These are phyloP conservation scores for Podospora bellae-mahoneyi DNA, from an alignment of 495 filamentous ascomycete species.

Conservation along the genomic window DNA sequence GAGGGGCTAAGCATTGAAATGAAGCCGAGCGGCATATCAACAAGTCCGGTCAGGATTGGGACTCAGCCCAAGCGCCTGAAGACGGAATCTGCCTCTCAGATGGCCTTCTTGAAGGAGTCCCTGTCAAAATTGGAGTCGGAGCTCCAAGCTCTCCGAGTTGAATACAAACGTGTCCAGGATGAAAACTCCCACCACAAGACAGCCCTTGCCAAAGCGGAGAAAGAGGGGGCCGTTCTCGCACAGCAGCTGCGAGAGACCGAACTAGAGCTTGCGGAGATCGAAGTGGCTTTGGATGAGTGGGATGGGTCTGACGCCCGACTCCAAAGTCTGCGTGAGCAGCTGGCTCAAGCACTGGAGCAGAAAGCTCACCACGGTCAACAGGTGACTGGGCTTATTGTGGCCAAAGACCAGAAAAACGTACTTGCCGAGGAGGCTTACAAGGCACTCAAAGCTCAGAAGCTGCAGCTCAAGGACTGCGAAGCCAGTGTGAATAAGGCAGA, in stretches of 20 bases:
- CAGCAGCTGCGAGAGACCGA: conserved; percentile 25
- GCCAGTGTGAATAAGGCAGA: conserved; percentile 53
- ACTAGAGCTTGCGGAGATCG: conserved; percentile 27
- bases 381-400: background rate
- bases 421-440: conserved; percentile 31
- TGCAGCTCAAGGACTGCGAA: conserved; percentile 48
- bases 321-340: conserved; percentile 33
- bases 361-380: conserved; percentile 40
- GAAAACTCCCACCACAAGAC: conserved; percentile 56
- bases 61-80: conserved; percentile 66
- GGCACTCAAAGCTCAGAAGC: conserved; percentile 24
- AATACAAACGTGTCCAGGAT: conserved; percentile 51
- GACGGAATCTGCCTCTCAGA: conserved; percentile 68
- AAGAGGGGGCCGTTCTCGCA: conserved; percentile 26
- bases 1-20: conserved; percentile 62
- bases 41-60: conserved; percentile 31
- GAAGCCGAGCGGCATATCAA: conserved; percentile 36
- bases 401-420: conserved; percentile 37
- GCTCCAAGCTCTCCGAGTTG: conserved; percentile 32
- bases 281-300: conserved; percentile 41
- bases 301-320: conserved; percentile 43
- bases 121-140: conserved; percentile 46
- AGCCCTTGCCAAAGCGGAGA: conserved; percentile 53
- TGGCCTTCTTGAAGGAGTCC: conserved; percentile 48
- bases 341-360: conserved; percentile 29